Conservation (phyloP, 805 yeast species). For the Dipodascopsis uninucleata region DNA sequence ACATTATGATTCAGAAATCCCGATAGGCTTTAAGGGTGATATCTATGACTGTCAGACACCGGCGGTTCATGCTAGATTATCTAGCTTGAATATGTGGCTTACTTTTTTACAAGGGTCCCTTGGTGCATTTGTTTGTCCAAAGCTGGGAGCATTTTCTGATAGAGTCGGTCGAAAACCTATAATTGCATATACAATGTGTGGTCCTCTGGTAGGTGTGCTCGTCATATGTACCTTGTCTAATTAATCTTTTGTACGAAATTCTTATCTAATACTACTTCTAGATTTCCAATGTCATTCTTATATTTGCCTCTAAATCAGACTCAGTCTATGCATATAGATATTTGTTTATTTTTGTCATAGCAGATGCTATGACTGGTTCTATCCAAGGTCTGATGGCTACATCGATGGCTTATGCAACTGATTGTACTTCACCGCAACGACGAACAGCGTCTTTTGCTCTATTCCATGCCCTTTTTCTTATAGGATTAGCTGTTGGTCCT, state of each 20-base stretch:
- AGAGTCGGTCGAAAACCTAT: neutral
- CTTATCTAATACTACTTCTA: neutral
- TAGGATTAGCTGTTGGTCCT: conserved; percentile 33
- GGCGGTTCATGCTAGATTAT: conserved; percentile 11
- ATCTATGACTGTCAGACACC: conserved; percentile 14
- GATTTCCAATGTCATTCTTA: neutral
- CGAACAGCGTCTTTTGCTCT: conserved; percentile 40
- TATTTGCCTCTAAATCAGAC: conserved; percentile 2
- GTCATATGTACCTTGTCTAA: too few species aligned
- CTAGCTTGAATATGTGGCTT: neutral
- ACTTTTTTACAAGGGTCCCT: too few species aligned
- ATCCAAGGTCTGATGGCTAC: conserved; percentile 51
- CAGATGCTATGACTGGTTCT: conserved; percentile 61
- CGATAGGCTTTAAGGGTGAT: neutral
- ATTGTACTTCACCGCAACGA: conserved; percentile 59
- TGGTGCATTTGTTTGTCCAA: conserved; percentile 1
- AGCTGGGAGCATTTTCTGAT: neutral
- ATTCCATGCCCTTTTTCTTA: conserved; percentile 31
- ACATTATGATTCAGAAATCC: conserved; percentile 1
- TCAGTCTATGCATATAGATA: conserved; percentile 24
- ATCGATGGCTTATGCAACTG: conserved; percentile 67
- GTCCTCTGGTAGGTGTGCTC: neutral
- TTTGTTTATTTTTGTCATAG: conserved; percentile 44
- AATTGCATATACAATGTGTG: neutral
- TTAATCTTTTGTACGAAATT: neutral